Conservation (phyloP, 2,329 filamentous ascomycete species). For the Periglandula ipomoeae region DNA sequence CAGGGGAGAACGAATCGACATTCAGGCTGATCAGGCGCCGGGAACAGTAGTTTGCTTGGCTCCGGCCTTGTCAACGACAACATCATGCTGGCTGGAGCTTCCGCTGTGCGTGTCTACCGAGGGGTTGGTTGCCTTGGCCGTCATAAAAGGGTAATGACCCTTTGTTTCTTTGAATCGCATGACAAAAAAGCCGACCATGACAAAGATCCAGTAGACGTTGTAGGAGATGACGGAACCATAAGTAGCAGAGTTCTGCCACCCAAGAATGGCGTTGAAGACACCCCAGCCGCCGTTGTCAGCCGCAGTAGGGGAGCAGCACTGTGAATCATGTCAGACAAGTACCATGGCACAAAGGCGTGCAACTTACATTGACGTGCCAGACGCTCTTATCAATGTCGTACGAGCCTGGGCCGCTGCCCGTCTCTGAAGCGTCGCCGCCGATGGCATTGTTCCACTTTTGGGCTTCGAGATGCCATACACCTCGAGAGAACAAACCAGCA, state of each 20-base stretch:
- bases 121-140: conserved; percentile 18
- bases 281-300: conserved; percentile 76
- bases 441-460: conserved; percentile 59
- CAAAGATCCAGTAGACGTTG: conserved; percentile 75
- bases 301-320: conserved; percentile 69
- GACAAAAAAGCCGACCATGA: conserved; percentile 59
- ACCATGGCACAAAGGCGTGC: too few relatives aligned
- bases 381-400: conserved; percentile 72
- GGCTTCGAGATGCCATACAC: conserved; percentile 65
- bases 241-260: conserved; percentile 83
- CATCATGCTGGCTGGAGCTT: conserved; percentile 18
- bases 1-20: too few relatives aligned
- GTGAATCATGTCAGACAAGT: too few relatives aligned
- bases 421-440: conserved; percentile 45
- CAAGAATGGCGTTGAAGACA: conserved; percentile 76
- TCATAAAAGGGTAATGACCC: conserved; percentile 39
- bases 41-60: conserved; percentile 19
- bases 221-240: conserved; percentile 82
- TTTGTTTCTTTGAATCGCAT: conserved; percentile 59
- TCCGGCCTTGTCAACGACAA: conserved; percentile 14
- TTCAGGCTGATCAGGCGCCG: too few relatives aligned
- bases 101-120: conserved; percentile 13
- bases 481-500: conserved; percentile 70
- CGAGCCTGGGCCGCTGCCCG: conserved; percentile 56
- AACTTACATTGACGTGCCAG: conserved; percentile 72